Evolutionary conservation across 805 yeast species (phyloP), one percentile per base, ranked within the genome.

Genomic region (Wickerhamomyces chaumierensis): DNA sequence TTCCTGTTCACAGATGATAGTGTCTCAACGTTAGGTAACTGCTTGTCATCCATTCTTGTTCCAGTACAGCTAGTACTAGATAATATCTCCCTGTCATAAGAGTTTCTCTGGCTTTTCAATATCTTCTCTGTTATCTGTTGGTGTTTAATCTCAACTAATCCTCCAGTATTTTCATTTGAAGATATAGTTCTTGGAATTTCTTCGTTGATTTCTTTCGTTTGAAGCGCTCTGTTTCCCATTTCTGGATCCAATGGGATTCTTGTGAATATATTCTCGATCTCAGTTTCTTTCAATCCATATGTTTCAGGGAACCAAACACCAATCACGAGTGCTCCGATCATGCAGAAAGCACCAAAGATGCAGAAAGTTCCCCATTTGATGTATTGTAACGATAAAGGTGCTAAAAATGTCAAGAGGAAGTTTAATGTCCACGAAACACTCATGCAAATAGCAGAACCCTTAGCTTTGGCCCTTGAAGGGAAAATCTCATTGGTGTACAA

Each of bases 401-500:
- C 55, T 2, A 62, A 34, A 37, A 70, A 55, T 0, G 67, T 63
- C 37, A 67, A 49, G 1, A 49, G 25, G 17, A 63, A 63, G 43
- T 59, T 63, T 7, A 63, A 41, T 2, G 57, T 42, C 76, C 75
- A 72, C 3, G 72, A 67, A 13, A 61, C 51, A 19, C 67, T 52
- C 66, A 69, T 65, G 35, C 72, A 64, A 4, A 71, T 43, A 0
- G 74, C 58, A 19, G 66, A 53, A 0, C 75, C 75, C 44, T 68
- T 70, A 0, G 69, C 55, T 42, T 72, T 65, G 1, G 70, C 65
- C 20, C 55, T 54, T 1, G 53, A 53, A 0, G 73, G 72, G 33
- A 74, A 63, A 4, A 71, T 52, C 45, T 74, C 80, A 36, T 66
- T 63, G 4, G 71, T 62, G 47, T 70, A 73, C 17, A 73, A 50